Evolutionary conservation across 1,284 basidiomycete species (phyloP).

Genomic region (Pseudozyma sp.): DNA sequence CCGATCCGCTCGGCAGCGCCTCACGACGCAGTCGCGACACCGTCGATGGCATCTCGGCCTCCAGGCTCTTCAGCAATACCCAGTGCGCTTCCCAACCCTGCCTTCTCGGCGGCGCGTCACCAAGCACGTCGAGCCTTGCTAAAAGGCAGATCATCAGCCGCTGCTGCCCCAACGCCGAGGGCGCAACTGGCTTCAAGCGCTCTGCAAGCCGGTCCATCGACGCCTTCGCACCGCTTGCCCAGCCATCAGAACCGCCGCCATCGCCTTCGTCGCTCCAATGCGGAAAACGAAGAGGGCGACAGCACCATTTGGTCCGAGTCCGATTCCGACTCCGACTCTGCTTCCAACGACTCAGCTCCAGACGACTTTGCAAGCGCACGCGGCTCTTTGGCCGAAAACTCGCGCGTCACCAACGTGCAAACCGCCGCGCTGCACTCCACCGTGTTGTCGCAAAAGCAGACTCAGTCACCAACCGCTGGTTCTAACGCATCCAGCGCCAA

Average conservation of each 20-base stretch:
- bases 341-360: constrained; percentile 23
- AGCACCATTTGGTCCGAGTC: constrained; percentile 49
- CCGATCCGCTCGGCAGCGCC: background rate
- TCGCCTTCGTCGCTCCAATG: constrained; percentile 10
- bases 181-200: background rate
- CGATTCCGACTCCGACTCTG: constrained; percentile 24
- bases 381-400: constrained; percentile 38
- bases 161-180: constrained; percentile 17
- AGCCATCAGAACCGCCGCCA: constrained; percentile 33
- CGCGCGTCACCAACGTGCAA: constrained; percentile 40
- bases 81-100: constrained; percentile 27
- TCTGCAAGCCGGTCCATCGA: constrained; percentile 38
- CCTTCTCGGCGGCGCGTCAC: constrained; percentile 44
- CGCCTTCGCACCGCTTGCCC: constrained; percentile 37
- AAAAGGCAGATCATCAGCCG: constrained; percentile 13
- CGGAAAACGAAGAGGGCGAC: constrained; percentile 35
- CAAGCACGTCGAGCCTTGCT: constrained; percentile 45
- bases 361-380: constrained; percentile 49
- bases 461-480: constrained; percentile 17
- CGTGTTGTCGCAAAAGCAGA: constrained; percentile 11
- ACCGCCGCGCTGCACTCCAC: constrained; percentile 20
- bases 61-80: background rate
- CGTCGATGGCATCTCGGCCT: constrained; percentile 16
- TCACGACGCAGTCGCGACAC: constrained; percentile 7
- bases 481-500: constrained; percentile 32